phyloP scores from a whole-genome alignment of 1,139 yeast genomes.

The Taphrina sp. region DNA sequence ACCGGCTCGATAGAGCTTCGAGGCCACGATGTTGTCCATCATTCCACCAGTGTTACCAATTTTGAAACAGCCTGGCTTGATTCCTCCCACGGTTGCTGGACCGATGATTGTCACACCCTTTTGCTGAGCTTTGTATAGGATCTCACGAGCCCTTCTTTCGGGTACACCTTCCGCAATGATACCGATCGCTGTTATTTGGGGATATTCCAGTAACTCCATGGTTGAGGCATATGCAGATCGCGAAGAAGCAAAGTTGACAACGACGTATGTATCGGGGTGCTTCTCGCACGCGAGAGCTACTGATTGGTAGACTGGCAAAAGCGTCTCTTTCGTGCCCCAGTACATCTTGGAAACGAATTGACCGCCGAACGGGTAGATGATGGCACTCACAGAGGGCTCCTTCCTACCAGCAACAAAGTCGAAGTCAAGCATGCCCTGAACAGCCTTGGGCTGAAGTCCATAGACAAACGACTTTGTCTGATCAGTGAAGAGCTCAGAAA shows the following conservation, averaged over 20 bases:
- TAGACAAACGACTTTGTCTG: conserved; percentile 40
- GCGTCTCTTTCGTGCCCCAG: conserved; percentile 54
- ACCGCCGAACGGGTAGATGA: conserved; percentile 52
- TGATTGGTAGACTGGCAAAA: conserved; percentile 49
- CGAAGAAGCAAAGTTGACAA: conserved; percentile 52
- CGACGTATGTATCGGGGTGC: conserved; percentile 53
- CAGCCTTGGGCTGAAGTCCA: conserved; percentile 46
- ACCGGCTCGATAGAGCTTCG: conserved; percentile 52
- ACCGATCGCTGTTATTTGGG: conserved; percentile 51
- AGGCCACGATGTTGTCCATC: conserved; percentile 54
- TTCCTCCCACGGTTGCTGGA: conserved; percentile 53
- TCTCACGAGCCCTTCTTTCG: conserved; percentile 53
- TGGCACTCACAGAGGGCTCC: conserved; percentile 52
- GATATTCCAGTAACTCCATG: conserved; percentile 51
- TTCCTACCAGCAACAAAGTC: conserved; percentile 52
- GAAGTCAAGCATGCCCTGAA: conserved; percentile 53
- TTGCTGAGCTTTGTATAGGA: conserved; percentile 48
- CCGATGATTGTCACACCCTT: conserved; percentile 52
- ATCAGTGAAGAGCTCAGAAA: conserved; percentile 22
- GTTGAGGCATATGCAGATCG: conserved; percentile 52
- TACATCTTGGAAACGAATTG: conserved; percentile 51
- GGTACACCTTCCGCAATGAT: conserved; percentile 54
- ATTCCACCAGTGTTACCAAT: conserved; percentile 54
- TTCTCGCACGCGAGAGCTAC: conserved; percentile 48
- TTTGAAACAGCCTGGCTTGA: conserved; percentile 54